Base-by-base conservation (phyloP, 1,284 basidiomycete genomes). In the Cutaneotrichosporon mucoides region DNA sequence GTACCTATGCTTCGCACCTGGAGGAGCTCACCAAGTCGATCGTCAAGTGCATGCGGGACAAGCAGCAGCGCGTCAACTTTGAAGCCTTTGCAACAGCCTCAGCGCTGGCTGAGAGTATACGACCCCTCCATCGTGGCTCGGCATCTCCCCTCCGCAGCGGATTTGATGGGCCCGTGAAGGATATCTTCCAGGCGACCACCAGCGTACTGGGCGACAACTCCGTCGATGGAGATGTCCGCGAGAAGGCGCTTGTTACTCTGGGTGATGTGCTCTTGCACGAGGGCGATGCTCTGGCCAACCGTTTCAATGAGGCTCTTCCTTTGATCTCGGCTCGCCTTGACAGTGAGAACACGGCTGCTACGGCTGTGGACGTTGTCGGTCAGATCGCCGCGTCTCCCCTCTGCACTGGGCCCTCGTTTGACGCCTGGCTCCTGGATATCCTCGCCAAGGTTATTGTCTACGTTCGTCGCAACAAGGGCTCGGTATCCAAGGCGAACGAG, bases 181-280 rank as follows among this genome's bases (percentile, higher is more conserved):
- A 79, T 7, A 81, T 97, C 5, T 95, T 93, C 74, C 79, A 84
- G 10, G 87, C 89, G 55, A 87, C 90, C 3, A 80, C 89, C 2
- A 75, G 80, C 16, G 83, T 92, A 41, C 79, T 99, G 43, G 84
- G 81, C 53, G 88, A 85, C 54, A 84, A 88, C 60, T 89, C 92
- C 64, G 92, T 92, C 4, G 95, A 98, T 73, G 87, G 90, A 10
- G 92, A 97, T 65, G 91, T 99, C 38, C 86, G 91, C 44, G 83
- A 85, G 41, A 86, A 84, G 64, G 92, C 92, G 0, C 88, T 98
- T 68, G 85, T 88, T 38, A 86, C 85, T 46, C 83, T 97, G 41
- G 92, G 89, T 1, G 88, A 91, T 69, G 79, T 98, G 5, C 89
- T 97, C 83, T 84, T 92, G 41, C 87, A 86, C 65, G 90, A 92